Percentiles rank a stretch among this genome's conserved stretches.
phyloP scores from a whole-genome alignment of 1,284 basidiomycete species.

The Violaceomyces palustris region DNA sequence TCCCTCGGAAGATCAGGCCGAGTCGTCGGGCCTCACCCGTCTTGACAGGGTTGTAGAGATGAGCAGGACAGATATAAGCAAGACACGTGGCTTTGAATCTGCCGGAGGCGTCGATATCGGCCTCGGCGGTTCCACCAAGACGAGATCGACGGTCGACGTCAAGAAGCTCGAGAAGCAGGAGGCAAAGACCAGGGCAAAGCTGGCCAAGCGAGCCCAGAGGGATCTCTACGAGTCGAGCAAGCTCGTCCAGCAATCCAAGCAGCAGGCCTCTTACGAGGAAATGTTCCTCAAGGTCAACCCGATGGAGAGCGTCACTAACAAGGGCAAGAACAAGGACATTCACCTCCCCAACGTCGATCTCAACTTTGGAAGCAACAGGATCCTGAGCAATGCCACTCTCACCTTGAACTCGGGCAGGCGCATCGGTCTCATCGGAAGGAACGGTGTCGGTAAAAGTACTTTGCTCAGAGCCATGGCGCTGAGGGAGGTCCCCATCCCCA shows the following conservation, averaged over 20 bases:
- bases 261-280: slow-evolving; percentile 92
- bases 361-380: slow-evolving; percentile 72
- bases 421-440: slow-evolving; percentile 60
- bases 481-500: slow-evolving; percentile 71
- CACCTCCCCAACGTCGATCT: slow-evolving; percentile 86
- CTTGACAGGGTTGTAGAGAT: slow-evolving; percentile 93
- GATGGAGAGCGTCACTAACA: slow-evolving; percentile 69
- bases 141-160: slow-evolving; percentile 91
- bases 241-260: slow-evolving; percentile 83
- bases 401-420: slow-evolving; percentile 41
- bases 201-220: slow-evolving; percentile 77
- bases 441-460: slow-evolving; percentile 90
- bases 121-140: slow-evolving; percentile 87
- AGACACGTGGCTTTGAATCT: slow-evolving; percentile 47
- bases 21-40: slow-evolving; percentile 44
- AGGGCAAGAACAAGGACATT: slow-evolving; percentile 73
- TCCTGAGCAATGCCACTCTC: slow-evolving; percentile 63
- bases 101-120: slow-evolving; percentile 64
- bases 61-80: slow-evolving; percentile 63
- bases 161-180: slow-evolving; percentile 98
- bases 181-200: slow-evolving; percentile 94
- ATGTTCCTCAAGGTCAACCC: slow-evolving; percentile 99
- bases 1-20: slow-evolving; percentile 54
- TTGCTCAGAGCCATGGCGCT: slow-evolving; percentile 92
- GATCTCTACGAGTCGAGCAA: slow-evolving; percentile 95